These are phyloP conservation scores for Monilinia aucupariae DNA, from an alignment of 2,329 filamentous ascomycete species.

Conservation along the genomic window DNA sequence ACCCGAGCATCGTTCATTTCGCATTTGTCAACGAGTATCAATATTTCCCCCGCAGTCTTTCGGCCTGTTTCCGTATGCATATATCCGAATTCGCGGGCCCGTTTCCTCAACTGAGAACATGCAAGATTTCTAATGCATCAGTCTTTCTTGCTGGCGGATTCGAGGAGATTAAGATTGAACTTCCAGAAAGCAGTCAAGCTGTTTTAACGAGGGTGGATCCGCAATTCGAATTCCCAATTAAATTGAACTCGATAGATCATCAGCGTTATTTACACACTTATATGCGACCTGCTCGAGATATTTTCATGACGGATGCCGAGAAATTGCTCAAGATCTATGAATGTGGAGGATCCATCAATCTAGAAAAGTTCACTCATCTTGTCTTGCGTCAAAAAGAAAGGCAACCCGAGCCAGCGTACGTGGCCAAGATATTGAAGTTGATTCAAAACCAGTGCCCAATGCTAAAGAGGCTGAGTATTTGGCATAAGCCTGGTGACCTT, in stretches of 20 bases:
- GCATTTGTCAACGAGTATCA: background rate
- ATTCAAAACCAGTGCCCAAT: background rate
- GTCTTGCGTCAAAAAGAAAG: background rate
- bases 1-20: background rate
- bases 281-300: background rate
- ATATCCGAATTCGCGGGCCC: no score
- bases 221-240: no score
- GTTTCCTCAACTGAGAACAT: background rate
- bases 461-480: background rate
- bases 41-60: no score
- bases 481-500: no score
- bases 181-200: background rate
- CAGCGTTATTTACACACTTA: background rate
- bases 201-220: no score
- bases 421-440: background rate
- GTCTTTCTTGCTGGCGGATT: background rate
- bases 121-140: background rate
- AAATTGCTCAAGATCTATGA: rapidly evolving
- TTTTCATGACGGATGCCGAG: rapidly evolving
- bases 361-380: background rate
- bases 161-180: background rate
- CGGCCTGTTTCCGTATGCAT: no score
- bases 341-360: background rate
- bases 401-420: no score
- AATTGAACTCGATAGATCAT: background rate